A percentile compares a stretch with the other conserved stretches of the same genome.
Evolutionary conservation across 805 yeast genomes (phyloP).

Genomic region (Candida easanensis): DNA sequence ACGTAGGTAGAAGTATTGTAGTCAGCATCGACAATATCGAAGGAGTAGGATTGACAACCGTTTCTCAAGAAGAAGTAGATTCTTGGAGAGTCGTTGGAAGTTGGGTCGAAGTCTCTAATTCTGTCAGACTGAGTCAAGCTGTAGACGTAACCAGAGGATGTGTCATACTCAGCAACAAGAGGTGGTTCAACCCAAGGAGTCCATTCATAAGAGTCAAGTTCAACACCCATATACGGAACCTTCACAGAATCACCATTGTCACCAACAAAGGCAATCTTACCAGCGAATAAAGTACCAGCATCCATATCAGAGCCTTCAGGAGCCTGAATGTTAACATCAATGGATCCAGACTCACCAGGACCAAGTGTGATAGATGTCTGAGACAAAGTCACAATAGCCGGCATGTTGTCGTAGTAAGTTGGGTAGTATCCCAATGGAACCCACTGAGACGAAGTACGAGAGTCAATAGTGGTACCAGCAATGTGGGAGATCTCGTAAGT

Average conservation of each 20-base stretch:
- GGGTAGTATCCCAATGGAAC: conserved; percentile 8
- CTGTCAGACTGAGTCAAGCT: conserved; percentile 4
- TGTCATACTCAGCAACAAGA: conserved; percentile 8
- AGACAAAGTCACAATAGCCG: conserved; percentile 10
- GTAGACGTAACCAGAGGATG: conserved; percentile 3
- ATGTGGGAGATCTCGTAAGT: conserved; percentile 10
- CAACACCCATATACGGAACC: conserved; percentile 21
- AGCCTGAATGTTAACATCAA: conserved; percentile 8
- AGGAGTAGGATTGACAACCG: conserved; percentile 8
- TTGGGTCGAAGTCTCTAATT: conserved; percentile 1
- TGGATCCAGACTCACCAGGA: conserved; percentile 14
- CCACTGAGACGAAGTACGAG: conserved; percentile 4
- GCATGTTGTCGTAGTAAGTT: background rate
- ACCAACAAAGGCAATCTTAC: conserved; percentile 15
- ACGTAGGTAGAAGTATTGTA: conserved; percentile 7
- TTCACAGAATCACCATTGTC: conserved; percentile 14
- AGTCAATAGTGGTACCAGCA: conserved; percentile 9
- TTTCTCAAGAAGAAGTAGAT: conserved; percentile 9
- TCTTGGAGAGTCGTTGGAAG: conserved; percentile 3
- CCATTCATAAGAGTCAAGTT: conserved; percentile 13
- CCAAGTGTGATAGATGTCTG: conserved; percentile 5
- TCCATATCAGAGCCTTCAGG: conserved; percentile 3
- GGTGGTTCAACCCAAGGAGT: conserved; percentile 4
- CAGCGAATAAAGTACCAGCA: conserved; percentile 11
- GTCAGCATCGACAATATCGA: conserved; percentile 16